Evolutionary conservation across 1,284 basidiomycete genomes (phyloP).

Genomic region (Puccinia novopanici): DNA sequence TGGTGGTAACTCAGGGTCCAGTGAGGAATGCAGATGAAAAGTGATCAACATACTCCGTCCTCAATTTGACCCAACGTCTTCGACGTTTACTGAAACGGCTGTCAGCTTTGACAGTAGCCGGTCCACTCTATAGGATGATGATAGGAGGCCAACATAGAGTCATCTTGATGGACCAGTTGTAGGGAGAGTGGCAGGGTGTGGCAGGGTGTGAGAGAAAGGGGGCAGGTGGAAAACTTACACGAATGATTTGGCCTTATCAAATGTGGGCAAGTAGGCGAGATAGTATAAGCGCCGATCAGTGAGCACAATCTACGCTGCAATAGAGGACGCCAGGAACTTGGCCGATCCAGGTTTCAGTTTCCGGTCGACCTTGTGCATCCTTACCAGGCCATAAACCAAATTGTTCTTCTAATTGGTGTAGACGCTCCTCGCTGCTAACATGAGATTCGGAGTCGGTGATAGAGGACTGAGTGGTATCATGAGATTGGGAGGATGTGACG

Average conservation of each 20-base stretch:
- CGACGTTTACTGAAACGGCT: slow-evolving; percentile 34
- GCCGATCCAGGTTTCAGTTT: slow-evolving; percentile 53
- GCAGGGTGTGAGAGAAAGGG: neutral
- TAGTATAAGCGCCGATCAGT: slow-evolving; percentile 56
- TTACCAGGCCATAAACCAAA: too few species aligned
- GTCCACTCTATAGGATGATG: slow-evolving; percentile 39
- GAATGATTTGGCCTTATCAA: slow-evolving; percentile 39
- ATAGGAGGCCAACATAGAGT: neutral
- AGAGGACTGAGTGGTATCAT: too few species aligned
- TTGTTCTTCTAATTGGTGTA: too few species aligned
- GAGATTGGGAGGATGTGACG: too few species aligned
- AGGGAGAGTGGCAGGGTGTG: neutral
- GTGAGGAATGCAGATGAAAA: neutral
- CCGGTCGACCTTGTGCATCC: slow-evolving; percentile 46
- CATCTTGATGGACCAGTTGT: slow-evolving; percentile 35
- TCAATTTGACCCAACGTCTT: slow-evolving; percentile 45
- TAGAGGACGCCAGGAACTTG: slow-evolving; percentile 54
- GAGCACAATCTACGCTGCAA: too few species aligned
- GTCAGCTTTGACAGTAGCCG: too few species aligned
- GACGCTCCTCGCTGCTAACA: too few species aligned
- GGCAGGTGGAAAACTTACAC: too few species aligned
- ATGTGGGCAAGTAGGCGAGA: slow-evolving; percentile 54
- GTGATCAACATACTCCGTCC: slow-evolving; percentile 52
- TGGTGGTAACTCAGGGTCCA: neutral
- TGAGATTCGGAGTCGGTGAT: too few species aligned